Percentiles rank a stretch among this genome's conserved stretches.
phyloP scores from a whole-genome alignment of 106 monocot species.

The Chionographis japonica region DNA sequence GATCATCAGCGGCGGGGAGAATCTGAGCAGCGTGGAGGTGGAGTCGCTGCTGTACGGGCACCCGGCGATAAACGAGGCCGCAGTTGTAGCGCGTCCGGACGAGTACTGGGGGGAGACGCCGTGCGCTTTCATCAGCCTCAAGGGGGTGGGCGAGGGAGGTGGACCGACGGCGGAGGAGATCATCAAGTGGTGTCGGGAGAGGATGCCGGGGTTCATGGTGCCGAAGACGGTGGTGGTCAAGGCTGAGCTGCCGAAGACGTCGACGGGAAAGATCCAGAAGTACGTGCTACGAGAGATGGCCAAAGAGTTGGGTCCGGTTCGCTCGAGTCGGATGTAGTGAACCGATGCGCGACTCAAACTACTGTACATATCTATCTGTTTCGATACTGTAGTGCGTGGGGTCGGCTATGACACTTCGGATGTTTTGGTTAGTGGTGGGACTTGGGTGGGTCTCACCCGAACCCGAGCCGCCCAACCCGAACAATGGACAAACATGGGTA shows the following conservation, averaged over 20 bases:
- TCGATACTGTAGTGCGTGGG: too few relatives aligned
- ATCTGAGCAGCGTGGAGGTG: slow-evolving; percentile 13
- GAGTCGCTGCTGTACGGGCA: slow-evolving; percentile 10
- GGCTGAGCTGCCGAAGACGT: slow-evolving; percentile 16
- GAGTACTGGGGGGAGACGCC: slow-evolving; percentile 21
- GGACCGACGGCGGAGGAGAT: slow-evolving; percentile 8
- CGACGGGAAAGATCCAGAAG: slow-evolving; percentile 19
- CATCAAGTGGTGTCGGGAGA: slow-evolving; percentile 10
- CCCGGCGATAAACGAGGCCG: slow-evolving; percentile 12
- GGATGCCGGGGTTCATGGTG: slow-evolving; percentile 10
- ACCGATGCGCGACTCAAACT: too few relatives aligned
- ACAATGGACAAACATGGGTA: too few relatives aligned
- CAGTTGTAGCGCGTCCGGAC: slow-evolving; percentile 17
- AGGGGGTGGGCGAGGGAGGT: neutral
- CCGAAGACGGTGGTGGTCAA: slow-evolving; percentile 21
- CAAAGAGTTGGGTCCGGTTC: neutral
- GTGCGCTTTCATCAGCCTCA: slow-evolving; percentile 8
- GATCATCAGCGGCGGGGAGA: slow-evolving; percentile 18
- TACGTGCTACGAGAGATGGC: slow-evolving; percentile 11
- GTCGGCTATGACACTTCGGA: too few relatives aligned
- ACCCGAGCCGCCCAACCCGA: too few relatives aligned
- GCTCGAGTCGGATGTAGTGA: neutral
- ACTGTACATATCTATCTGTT: too few relatives aligned
- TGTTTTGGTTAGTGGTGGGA: too few relatives aligned
- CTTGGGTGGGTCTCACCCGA: too few relatives aligned